Base-by-base conservation (phyloP, 768 basidiomycete genomes). In the Termitomyces sp. region DNA sequence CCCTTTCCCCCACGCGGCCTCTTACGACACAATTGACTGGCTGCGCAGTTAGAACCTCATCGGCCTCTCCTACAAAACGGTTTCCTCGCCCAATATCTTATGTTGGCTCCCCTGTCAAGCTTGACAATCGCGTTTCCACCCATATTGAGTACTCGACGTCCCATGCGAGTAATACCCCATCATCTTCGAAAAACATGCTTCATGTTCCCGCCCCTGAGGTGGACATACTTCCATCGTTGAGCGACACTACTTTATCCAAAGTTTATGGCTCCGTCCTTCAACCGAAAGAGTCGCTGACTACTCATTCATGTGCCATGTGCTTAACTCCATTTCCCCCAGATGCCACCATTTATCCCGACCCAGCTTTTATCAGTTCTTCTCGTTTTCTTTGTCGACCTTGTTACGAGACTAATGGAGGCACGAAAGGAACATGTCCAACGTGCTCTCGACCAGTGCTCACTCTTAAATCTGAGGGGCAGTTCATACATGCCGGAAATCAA, bases 261-360 rank as follows among this genome's bases (percentile, higher is more conserved):
- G 91, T 87, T 5, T 93, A 92, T 62, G 92, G 92, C 28, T 92
- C 92, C 0, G 81, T 94, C 24, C 74, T 94, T 18, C 91, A 92
- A 66, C 83, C 89, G 24, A 85, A 85, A 62, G 88, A 88, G 65
- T 80, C 86, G 6, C 77, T 92, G n/a, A 69, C 79, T 9, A 80
- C 84, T 28, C 86, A 87, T 64, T 81, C 82, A 3, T 94, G 92
- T 67, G 81, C 80, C 34, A 68, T 83, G 13, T 94, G 92, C 67
- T 72, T 75, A 16, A 69, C 77, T 0, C 73, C 77, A 10, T 94
- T 93, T 65, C 81, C 84, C 36, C 90, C 91, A 2, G 91, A 94
- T 68, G 83, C 88, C 22, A 94, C 92, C 31, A 90, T 94, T 59
- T 94, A 91, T 66, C 92, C 92, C 1, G 86, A 92, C 64, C 87